phyloP scores from a whole-genome alignment of 176 grass and related monocot genomes.

The Secale cereale region DNA sequence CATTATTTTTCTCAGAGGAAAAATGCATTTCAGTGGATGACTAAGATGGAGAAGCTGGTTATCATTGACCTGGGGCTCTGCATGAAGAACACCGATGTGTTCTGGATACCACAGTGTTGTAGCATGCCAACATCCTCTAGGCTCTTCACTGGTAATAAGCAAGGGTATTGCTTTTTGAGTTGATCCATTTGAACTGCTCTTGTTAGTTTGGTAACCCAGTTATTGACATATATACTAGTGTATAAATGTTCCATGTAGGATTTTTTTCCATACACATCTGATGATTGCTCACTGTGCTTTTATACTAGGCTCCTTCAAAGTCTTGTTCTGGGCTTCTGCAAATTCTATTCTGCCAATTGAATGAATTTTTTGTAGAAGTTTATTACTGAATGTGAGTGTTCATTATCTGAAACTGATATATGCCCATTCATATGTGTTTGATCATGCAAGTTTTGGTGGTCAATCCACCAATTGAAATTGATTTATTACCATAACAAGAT shows the following conservation, averaged over 20 bases:
- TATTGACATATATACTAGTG: no score
- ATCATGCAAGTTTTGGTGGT: background rate
- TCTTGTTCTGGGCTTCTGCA: no score
- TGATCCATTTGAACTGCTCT: background rate
- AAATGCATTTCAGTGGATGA: no score
- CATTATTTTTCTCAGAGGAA: no score
- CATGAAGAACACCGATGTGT: slow-evolving; percentile 54
- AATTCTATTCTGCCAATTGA: background rate
- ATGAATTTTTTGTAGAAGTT: background rate
- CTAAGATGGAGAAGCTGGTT: slow-evolving; percentile 56
- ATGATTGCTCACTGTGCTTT: background rate
- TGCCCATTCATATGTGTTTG: background rate
- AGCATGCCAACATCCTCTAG: slow-evolving; percentile 58
- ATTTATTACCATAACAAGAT: no score
- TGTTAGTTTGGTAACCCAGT: no score
- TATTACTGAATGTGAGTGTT: background rate
- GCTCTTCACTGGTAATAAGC: slow-evolving; percentile 50
- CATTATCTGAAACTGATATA: background rate
- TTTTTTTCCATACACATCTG: background rate
- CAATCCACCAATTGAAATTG: background rate
- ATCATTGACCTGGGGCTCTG: slow-evolving; percentile 69
- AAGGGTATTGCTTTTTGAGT: background rate
- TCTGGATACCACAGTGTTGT: slow-evolving; percentile 55
- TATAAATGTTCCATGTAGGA: background rate
- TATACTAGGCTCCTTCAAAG: background rate